These are phyloP conservation scores for Pythium aquatile DNA, from an alignment of 352 stramenopile genomes.

Conservation along the genomic window DNA sequence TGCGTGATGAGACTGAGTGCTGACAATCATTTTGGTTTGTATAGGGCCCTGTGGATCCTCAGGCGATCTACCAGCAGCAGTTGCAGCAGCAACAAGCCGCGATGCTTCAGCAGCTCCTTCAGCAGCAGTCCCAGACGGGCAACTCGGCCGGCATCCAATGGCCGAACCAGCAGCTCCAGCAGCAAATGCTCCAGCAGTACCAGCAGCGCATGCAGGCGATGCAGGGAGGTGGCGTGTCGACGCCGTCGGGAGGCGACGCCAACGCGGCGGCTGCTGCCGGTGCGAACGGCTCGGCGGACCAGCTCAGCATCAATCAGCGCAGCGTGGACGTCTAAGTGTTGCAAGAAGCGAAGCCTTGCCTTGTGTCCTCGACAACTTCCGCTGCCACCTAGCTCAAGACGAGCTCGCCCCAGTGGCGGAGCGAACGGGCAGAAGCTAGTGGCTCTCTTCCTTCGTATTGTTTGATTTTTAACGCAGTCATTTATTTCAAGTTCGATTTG, in stretches of 20 bases:
- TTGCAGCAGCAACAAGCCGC: slow-evolving; percentile 85
- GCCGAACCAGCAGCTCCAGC: slow-evolving; percentile 80
- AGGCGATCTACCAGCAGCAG: slow-evolving; percentile 86
- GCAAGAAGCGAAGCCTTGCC: not conserved
- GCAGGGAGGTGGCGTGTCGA: slow-evolving; percentile 44
- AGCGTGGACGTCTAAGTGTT: slow-evolving; percentile 68
- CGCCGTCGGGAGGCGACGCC: slow-evolving; percentile 46
- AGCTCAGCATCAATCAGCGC: slow-evolving; percentile 71
- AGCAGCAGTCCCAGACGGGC: slow-evolving; percentile 74
- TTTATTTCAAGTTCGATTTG: slow-evolving; percentile 30
- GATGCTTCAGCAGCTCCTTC: slow-evolving; percentile 86
- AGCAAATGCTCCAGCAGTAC: slow-evolving; percentile 90
- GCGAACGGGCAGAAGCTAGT: not conserved
- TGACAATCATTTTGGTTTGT: not conserved
- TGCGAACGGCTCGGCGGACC: slow-evolving; percentile 42
- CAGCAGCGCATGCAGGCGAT: slow-evolving; percentile 77
- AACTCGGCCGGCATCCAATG: slow-evolving; percentile 50
- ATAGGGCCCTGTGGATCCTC: slow-evolving; percentile 62
- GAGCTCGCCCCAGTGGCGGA: not conserved
- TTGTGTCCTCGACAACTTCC: not conserved
- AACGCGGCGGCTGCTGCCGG: slow-evolving; percentile 33
- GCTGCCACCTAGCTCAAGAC: not conserved
- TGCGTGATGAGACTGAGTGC: not conserved
- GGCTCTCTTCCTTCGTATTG: slow-evolving; percentile 11
- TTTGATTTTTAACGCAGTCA: slow-evolving; percentile 27